A percentile compares a stretch with the other conserved stretches of the same genome.
Conservation (phyloP, 352 stramenopile species). For the Lagenidium giganteum region DNA sequence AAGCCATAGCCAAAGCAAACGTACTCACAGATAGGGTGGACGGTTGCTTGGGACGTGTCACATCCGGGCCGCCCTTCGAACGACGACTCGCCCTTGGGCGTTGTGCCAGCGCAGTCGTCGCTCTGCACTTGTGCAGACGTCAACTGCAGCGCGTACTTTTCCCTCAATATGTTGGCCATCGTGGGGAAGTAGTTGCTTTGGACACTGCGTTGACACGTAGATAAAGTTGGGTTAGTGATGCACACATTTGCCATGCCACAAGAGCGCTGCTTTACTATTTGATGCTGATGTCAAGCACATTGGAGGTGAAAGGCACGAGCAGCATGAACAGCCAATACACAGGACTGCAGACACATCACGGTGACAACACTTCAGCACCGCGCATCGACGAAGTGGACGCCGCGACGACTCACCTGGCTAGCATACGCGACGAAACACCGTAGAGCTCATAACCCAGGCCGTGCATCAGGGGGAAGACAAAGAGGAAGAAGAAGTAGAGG, state of each 20-base stretch:
- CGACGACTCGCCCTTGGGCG: conserved; percentile 4
- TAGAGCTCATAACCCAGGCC: conserved; percentile 42
- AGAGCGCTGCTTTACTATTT: conserved; percentile 82
- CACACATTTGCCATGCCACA: too few relatives aligned
- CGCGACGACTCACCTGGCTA: conserved; percentile 29
- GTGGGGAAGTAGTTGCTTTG: conserved; percentile 63
- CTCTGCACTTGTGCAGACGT: conserved; percentile 37
- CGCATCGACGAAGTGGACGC: too few relatives aligned
- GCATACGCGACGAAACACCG: conserved; percentile 48
- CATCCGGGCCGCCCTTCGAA: too few relatives aligned
- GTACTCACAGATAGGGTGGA: too few relatives aligned
- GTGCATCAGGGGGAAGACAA: conserved; percentile 50
- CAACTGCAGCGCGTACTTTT: conserved; percentile 42
- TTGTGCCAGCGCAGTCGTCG: conserved; percentile 12
- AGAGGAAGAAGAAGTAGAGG: conserved; percentile 61
- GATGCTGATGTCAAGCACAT: conserved; percentile 49
- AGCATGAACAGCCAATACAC: conserved; percentile 69
- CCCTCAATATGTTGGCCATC: conserved; percentile 58
- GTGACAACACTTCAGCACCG: too few relatives aligned
- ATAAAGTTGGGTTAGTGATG: conserved; percentile 2
- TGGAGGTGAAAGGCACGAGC: conserved; percentile 53
- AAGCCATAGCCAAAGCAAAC: too few relatives aligned
- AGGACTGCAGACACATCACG: conserved; percentile 21
- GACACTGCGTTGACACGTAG: conserved; percentile 22
- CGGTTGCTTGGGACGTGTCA: too few relatives aligned